These are phyloP conservation scores for Neurospora cerealis DNA, from an alignment of 495 filamentous ascomycete genomes.

Conservation along the genomic window DNA sequence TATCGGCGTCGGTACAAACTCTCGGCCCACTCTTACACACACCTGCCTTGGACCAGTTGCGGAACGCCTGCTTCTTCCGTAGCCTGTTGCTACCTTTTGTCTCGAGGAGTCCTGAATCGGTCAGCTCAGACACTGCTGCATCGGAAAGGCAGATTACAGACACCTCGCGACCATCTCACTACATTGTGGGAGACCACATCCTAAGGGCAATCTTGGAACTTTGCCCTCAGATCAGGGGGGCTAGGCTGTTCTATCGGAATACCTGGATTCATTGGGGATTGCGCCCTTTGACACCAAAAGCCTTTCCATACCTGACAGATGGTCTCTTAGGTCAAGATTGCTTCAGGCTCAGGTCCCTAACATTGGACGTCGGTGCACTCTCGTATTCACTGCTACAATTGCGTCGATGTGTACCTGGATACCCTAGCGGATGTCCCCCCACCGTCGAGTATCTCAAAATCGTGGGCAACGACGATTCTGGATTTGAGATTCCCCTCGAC, in stretches of 20 bases:
- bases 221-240: not conserved
- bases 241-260: not conserved
- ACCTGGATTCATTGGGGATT: not conserved
- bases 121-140: not conserved
- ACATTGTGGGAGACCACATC: not conserved
- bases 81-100: not conserved
- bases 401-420: not conserved
- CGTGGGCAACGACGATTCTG: not conserved
- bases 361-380: not conserved
- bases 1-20: not conserved
- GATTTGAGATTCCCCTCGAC: not conserved
- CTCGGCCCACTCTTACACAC: not conserved
- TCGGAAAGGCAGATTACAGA: not conserved
- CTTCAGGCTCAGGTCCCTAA: not conserved
- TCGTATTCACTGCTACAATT: not conserved
- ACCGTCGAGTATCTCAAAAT: not conserved
- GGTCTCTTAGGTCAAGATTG: not conserved
- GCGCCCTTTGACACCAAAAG: not conserved
- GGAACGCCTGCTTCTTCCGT: not conserved
- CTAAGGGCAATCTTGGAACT: not conserved
- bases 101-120: not conserved
- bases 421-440: not conserved
- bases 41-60: not conserved
- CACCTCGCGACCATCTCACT: rapidly evolving
- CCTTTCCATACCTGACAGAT: not conserved